Evolutionary conservation across 306 rosid genomes (phyloP), one percentile per base, ranked within the genome.

Genomic region (Corylus heterophylla): DNA sequence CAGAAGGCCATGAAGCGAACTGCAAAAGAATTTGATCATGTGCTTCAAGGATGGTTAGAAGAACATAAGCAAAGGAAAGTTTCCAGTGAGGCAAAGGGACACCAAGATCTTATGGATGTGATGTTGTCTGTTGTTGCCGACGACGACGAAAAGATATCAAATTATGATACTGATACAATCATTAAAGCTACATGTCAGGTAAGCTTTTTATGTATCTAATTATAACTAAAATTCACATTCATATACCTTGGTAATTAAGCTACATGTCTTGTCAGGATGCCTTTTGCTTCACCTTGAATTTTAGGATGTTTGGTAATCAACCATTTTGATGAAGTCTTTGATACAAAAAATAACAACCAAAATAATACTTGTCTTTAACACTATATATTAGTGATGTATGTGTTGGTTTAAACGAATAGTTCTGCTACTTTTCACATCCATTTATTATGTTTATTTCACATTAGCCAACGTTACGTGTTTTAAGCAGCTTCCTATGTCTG

Each of bases 31-130:
- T 59, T 87, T 11, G 90, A 84, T 18, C 35, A 20, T 0, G 64
- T 79, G 5, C 48, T 7, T 70, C 18, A 27, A 1, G 55, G 29
- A 1, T 84, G 83, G 78, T 25, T 87, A 1, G 71, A 87, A 14
- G 74, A 83, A 47, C 90, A 87, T 27, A 87, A 66, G 59, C 8
- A 77, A 18, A 5, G 47, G 11, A 49, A 72, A 18, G 20, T 13
- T 1, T 3, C 14, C 4, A 35, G 42, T 22, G 74, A 20, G 27
- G 42, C 0, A 14, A 31, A 69, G 51, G 20, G 8, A 0, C n/a
- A 74, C 20, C 49, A 6, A 0, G 86, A 84, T 12, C 79, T 82
- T 64, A 74, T 84, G 86, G 88, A 87, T 1, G 75, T 63, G n/a
- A 80, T 87, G 58, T 67, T 84, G 25, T 71, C 75, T 5, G 3